Evolutionary conservation across 169 alveolate species (phyloP).

Genomic region (Eimeria necatrix): DNA sequence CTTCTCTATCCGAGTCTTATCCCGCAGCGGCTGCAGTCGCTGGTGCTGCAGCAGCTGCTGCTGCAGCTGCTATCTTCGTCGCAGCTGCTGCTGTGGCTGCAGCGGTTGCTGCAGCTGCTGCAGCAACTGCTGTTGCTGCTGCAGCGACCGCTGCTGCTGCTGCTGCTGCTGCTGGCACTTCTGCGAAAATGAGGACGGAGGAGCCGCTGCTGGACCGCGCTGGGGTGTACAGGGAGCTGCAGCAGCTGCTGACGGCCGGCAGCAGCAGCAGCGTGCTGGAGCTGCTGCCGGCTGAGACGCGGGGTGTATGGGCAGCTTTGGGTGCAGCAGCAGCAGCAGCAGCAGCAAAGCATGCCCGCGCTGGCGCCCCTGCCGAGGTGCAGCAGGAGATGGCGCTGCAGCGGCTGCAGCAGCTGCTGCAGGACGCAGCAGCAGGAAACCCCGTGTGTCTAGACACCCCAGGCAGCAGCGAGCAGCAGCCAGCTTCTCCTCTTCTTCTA

Average conservation of each 20-base stretch:
- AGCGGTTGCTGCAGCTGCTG: neutral
- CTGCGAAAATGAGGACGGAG: conserved; percentile 36
- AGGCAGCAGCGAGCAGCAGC: neutral
- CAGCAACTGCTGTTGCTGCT: neutral
- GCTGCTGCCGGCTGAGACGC: conserved; percentile 43
- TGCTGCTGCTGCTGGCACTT: neutral
- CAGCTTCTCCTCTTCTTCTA: conserved; percentile 1
- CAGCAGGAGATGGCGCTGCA: conserved; percentile 71
- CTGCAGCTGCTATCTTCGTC: neutral
- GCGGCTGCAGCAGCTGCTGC: conserved; percentile 75
- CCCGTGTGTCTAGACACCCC: conserved; percentile 4
- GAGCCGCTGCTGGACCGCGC: conserved; percentile 72
- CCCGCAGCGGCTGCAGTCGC: neutral
- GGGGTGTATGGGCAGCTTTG: conserved; percentile 47
- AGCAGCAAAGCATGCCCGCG: conserved; percentile 61
- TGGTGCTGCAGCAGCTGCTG: neutral
- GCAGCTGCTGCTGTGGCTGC: neutral
- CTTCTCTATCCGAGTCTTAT: neutral
- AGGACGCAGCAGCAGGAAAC: conserved; percentile 61
- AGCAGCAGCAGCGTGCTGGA: conserved; percentile 70
- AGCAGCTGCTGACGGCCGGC: conserved; percentile 46
- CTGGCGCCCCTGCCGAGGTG: conserved; percentile 32
- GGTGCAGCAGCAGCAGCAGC: conserved; percentile 53
- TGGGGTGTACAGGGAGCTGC: conserved; percentile 69
- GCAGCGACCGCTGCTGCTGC: conserved; percentile 6